Conservation (phyloP, 2,329 filamentous ascomycete genomes). For the Alternaria conjuncta region DNA sequence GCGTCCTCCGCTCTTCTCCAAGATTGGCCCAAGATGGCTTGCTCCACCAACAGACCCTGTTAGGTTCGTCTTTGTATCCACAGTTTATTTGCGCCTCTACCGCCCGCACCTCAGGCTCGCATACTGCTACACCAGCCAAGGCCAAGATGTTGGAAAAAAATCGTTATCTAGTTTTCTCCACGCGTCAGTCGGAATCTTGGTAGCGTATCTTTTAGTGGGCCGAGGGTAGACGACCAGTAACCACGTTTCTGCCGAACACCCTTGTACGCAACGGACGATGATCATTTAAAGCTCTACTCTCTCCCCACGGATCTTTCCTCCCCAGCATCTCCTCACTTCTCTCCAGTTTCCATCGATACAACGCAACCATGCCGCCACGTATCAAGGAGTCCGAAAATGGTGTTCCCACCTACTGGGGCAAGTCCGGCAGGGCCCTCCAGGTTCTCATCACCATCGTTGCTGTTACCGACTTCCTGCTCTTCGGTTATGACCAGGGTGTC, state of each 20-base stretch:
- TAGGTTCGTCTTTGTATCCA: conserved; percentile 33
- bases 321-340: conserved; percentile 31
- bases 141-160: conserved; percentile 35
- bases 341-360: conserved; percentile 26
- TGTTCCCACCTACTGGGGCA: conserved; percentile 39
- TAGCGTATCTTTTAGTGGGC: conserved; percentile 31
- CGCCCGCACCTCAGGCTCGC: conserved; percentile 27
- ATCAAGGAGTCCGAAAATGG: conserved; percentile 32
- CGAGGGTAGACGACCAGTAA: conserved; percentile 14
- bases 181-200: conserved; percentile 27
- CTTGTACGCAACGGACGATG: conserved; percentile 19
- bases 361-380: conserved; percentile 31
- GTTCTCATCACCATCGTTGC: conserved; percentile 51
- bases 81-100: conserved; percentile 36
- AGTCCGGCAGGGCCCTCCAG: conserved; percentile 38
- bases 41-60: conserved; percentile 32
- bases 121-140: conserved; percentile 37
- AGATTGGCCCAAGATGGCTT: conserved; percentile 30
- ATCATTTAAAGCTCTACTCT: conserved; percentile 34
- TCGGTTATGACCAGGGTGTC: conserved; percentile 56
- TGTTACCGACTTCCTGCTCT: conserved; percentile 56
- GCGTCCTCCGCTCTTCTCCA: conserved; percentile 28
- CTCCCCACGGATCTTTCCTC: conserved; percentile 25
- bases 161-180: conserved; percentile 38
- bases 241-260: conserved; percentile 22